Percentiles rank a stretch among this genome's conserved stretches.
Evolutionary conservation across 1,284 basidiomycete species (phyloP).

Genomic region (Malassezia pachydermatis): DNA sequence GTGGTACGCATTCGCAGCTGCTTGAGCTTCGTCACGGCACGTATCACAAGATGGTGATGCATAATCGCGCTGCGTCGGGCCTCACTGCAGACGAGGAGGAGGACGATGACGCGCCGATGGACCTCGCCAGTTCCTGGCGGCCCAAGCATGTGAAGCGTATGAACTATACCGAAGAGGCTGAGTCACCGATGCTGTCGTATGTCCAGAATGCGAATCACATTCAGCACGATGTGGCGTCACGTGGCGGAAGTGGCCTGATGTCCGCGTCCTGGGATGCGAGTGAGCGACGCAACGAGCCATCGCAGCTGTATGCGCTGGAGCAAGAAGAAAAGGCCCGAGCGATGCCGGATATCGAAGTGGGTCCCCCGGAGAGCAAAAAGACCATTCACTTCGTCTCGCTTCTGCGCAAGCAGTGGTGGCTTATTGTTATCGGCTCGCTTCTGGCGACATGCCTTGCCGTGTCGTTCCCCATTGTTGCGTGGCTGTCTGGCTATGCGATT

Average conservation of each 20-base stretch:
- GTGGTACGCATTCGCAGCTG: conserved; percentile 33
- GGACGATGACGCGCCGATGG: background rate
- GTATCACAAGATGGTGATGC: conserved; percentile 40
- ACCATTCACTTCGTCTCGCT: background rate
- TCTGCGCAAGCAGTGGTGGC: background rate
- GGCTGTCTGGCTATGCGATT: conserved; percentile 35
- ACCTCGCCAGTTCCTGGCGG: background rate
- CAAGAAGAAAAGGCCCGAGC: background rate
- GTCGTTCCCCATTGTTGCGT: conserved; percentile 49
- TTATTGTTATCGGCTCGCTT: conserved; percentile 24
- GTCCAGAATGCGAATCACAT: background rate
- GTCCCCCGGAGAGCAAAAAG: background rate
- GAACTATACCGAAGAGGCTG: background rate
- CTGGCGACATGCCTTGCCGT: conserved; percentile 36
- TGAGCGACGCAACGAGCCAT: background rate
- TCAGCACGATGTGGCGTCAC: conserved; percentile 1
- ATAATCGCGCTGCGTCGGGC: conserved; percentile 25
- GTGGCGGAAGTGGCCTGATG: background rate
- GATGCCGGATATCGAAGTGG: background rate
- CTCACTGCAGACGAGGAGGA: background rate
- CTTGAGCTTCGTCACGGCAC: conserved; percentile 22
- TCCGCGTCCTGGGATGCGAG: conserved; percentile 4
- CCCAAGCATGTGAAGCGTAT: background rate
- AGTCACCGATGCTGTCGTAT: background rate
- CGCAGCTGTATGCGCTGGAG: background rate